phyloP scores from a whole-genome alignment of 2,329 filamentous ascomycete genomes.

The Coniochaeta sp. region DNA sequence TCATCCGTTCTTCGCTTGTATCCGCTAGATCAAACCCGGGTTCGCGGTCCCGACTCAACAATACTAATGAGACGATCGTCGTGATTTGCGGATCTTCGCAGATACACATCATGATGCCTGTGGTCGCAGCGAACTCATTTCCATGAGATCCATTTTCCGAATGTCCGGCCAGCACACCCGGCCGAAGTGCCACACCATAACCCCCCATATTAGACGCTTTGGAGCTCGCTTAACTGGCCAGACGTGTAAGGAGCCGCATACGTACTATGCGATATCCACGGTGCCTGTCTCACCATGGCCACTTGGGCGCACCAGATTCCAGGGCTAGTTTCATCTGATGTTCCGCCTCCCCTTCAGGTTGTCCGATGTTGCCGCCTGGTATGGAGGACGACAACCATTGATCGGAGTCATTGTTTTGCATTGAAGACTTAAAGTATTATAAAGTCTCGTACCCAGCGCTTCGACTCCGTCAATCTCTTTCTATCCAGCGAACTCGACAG shows the following conservation, averaged over 20 bases:
- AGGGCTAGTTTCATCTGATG: background rate
- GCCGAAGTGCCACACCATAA: too few relatives aligned
- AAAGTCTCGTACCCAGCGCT: background rate
- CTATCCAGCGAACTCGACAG: background rate
- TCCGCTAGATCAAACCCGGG: background rate
- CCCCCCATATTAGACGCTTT: background rate
- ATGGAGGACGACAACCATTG: too few relatives aligned
- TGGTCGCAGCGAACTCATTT: background rate
- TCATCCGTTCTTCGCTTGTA: background rate
- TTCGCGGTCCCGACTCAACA: background rate
- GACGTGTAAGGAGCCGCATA: background rate
- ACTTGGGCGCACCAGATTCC: background rate
- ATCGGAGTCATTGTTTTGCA: background rate
- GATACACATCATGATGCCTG: background rate
- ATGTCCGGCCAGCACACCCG: too few relatives aligned
- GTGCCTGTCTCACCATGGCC: background rate
- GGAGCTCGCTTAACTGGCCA: background rate
- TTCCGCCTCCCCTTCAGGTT: background rate
- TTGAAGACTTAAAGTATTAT: background rate
- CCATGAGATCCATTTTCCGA: too few relatives aligned
- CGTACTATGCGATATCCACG: too few relatives aligned
- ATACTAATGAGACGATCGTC: background rate
- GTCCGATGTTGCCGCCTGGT: background rate
- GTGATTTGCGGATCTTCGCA: background rate
- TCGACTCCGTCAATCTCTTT: background rate